Percentiles rank a stretch among this genome's conserved stretches.
Conservation (phyloP, 257 asterid genomes). For the Capsicum baccatum region DNA sequence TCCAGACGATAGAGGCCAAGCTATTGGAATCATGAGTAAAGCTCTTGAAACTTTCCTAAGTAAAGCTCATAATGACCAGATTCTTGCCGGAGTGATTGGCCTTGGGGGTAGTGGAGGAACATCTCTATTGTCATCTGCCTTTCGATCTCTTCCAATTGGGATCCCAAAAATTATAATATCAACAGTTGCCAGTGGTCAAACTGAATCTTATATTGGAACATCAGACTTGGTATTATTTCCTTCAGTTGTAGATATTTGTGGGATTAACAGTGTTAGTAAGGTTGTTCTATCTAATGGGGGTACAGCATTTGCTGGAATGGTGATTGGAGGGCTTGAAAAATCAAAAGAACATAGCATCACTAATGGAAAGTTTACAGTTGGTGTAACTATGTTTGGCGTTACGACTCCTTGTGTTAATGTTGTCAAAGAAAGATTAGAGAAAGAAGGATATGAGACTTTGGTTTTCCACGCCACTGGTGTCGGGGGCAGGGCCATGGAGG, state of each 20-base stretch:
- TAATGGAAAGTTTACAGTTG: conserved; percentile 67
- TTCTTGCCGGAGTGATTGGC: conserved; percentile 81
- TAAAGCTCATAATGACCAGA: conserved; percentile 47
- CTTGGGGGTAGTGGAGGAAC: conserved; percentile 99
- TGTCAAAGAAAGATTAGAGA: conserved; percentile 77
- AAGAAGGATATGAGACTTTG: conserved; percentile 83
- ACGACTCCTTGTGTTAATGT: conserved; percentile 87
- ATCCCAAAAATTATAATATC: conserved; percentile 81
- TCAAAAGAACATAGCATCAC: conserved; percentile 39
- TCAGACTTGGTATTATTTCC: conserved; percentile 97
- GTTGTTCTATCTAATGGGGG: conserved; percentile 75
- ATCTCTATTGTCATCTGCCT: conserved; percentile 80
- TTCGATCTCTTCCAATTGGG: conserved; percentile 85
- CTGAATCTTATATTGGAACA: conserved; percentile 87
- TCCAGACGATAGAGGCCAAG: conserved; percentile 83
- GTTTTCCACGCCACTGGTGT: conserved; percentile 98
- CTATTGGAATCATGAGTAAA: conserved; percentile 67
- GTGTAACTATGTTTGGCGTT: conserved; percentile 96
- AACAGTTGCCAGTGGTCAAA: conserved; percentile 93
- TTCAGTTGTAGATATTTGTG: conserved; percentile 95
- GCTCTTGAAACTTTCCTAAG: conserved; percentile 61
- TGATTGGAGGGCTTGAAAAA: conserved; percentile 53
- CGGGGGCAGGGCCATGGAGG: conserved; percentile 99
- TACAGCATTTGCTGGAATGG: conserved; percentile 93
- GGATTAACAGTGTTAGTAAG: conserved; percentile 84